These are phyloP conservation scores for Diversispora epigaea DNA, from an alignment of 192 early-diverging fungal species.

Conservation along the genomic window DNA sequence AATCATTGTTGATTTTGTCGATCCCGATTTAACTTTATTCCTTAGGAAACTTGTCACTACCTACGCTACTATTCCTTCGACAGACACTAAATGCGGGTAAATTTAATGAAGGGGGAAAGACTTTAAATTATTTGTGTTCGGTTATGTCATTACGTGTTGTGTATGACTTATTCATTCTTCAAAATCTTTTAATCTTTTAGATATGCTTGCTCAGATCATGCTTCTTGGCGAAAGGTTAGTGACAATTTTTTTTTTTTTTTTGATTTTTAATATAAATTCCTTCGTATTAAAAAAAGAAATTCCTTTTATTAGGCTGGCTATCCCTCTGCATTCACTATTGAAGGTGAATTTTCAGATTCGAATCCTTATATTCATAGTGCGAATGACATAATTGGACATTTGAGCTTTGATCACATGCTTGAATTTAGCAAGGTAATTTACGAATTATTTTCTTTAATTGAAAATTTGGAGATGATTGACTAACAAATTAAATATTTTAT, in stretches of 20 bases:
- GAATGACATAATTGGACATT: conserved; percentile 69
- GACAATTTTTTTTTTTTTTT: neutral
- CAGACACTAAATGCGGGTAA: conserved; percentile 84
- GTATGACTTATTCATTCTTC: neutral
- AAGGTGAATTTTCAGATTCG: conserved; percentile 67
- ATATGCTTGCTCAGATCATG: conserved; percentile 78
- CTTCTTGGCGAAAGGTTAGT: conserved; percentile 73
- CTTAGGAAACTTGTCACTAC: conserved; percentile 55
- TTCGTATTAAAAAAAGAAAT: neutral
- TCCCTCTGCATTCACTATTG: conserved; percentile 82
- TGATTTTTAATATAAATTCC: neutral
- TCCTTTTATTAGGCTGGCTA: conserved; percentile 61
- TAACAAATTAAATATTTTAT: neutral
- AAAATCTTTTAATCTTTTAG: neutral
- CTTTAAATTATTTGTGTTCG: neutral
- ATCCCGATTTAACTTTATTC: conserved; percentile 54
- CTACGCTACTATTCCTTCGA: conserved; percentile 69
- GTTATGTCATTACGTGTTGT: neutral
- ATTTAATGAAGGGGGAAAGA: conserved; percentile 37
- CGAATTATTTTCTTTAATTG: neutral
- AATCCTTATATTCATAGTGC: conserved; percentile 85
- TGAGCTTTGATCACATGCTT: conserved; percentile 85
- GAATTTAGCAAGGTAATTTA: conserved; percentile 75
- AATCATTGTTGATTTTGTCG: conserved; percentile 80
- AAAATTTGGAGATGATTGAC: too few species aligned